Conservation (phyloP, 1,139 yeast species). For the Candida freyschussii region DNA sequence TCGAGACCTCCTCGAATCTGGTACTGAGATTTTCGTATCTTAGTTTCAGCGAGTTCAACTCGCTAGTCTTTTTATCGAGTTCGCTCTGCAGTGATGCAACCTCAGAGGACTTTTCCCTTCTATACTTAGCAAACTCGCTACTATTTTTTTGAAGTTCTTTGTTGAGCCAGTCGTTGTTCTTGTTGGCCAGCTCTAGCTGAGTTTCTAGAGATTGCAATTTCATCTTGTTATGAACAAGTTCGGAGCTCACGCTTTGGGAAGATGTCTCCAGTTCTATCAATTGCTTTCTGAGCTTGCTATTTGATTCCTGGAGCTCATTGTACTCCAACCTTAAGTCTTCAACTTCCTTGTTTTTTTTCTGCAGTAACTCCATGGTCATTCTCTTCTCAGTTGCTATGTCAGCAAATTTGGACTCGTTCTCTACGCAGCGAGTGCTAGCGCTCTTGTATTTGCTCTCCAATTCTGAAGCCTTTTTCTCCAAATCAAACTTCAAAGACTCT, state of each 20-base stretch:
- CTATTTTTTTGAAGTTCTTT: slow-evolving; percentile 32
- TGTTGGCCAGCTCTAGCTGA: slow-evolving; percentile 33
- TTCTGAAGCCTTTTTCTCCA: slow-evolving; percentile 29
- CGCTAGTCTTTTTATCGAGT: slow-evolving; percentile 31
- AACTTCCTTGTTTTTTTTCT: slow-evolving; percentile 43
- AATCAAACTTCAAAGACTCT: slow-evolving; percentile 26
- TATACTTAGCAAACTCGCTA: slow-evolving; percentile 32
- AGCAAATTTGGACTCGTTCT: slow-evolving; percentile 18
- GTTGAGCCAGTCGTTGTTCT: slow-evolving; percentile 35
- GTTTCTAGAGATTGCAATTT: slow-evolving; percentile 35
- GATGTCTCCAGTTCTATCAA: slow-evolving; percentile 36
- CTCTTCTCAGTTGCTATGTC: slow-evolving; percentile 34
- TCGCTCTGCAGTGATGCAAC: slow-evolving; percentile 33
- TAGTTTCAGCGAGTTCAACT: slow-evolving; percentile 34
- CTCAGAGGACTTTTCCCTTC: slow-evolving; percentile 36
- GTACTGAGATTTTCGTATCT: slow-evolving; percentile 26
- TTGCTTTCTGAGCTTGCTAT: slow-evolving; percentile 39
- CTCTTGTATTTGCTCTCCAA: slow-evolving; percentile 27
- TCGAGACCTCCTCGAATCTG: slow-evolving; percentile 34
- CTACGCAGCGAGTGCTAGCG: slow-evolving; percentile 6
- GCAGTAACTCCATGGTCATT: slow-evolving; percentile 37
- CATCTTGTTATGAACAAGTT: slow-evolving; percentile 32
- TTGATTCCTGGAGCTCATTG: slow-evolving; percentile 43
- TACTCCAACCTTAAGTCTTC: slow-evolving; percentile 48
- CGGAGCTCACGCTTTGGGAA: slow-evolving; percentile 31